Conservation (phyloP, 139 green algal species). For the Limnomonas spitsbergensis region DNA sequence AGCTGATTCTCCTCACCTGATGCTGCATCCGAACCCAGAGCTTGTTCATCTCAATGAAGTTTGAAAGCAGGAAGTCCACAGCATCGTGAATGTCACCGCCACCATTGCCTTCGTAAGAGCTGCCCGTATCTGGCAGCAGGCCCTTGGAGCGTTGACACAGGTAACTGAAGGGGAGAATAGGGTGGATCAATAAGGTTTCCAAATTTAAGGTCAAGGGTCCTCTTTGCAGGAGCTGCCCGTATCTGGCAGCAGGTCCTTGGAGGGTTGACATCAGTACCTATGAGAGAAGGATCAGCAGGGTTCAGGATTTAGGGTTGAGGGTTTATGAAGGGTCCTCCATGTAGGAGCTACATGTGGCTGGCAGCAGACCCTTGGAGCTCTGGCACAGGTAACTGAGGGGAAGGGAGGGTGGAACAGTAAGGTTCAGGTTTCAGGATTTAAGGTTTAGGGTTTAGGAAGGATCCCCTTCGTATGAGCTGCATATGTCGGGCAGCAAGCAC, state of each 20-base stretch:
- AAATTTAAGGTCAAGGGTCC: too few relatives aligned
- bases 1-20: conserved; percentile 33
- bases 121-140: conserved; percentile 44
- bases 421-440: too few relatives aligned
- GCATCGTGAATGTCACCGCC: conserved; percentile 78
- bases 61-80: conserved; percentile 93
- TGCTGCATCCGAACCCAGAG: conserved; percentile 80
- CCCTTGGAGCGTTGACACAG: conserved; percentile 57
- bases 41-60: conserved; percentile 99
- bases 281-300: too few relatives aligned
- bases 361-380: conserved; percentile 40
- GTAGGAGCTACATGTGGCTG: conserved; percentile 48
- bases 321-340: too few relatives aligned
- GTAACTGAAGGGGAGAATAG: conserved; percentile 61
- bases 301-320: too few relatives aligned
- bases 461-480: too few relatives aligned
- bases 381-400: too few relatives aligned
- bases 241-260: conserved; percentile 38
- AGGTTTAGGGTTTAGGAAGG: too few relatives aligned
- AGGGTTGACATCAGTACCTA: conserved; percentile 73
- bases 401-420: too few relatives aligned
- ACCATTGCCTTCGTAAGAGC: conserved; percentile 66
- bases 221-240: conserved; percentile 61
- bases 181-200: too few relatives aligned
- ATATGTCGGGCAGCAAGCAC: too few relatives aligned